Base-by-base conservation (phyloP, 2,329 filamentous ascomycete species). In the Aspergillus awamori region DNA sequence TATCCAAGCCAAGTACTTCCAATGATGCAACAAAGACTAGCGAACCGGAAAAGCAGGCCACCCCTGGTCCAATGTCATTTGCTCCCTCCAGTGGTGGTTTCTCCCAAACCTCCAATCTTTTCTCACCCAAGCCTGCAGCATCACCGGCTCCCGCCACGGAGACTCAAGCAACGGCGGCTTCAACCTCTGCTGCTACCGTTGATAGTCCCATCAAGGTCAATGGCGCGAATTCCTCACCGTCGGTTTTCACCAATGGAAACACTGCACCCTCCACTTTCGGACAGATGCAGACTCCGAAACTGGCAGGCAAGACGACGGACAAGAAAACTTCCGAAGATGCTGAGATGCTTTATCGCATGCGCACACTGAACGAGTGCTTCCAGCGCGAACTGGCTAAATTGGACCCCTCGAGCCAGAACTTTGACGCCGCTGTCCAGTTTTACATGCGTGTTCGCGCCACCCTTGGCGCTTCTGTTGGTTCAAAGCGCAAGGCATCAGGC, bases 381-480 rank as follows among this genome's bases (percentile, higher is more conserved):
- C 70, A 77, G 57, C 67, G 69, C 7, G 67, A 73, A 48, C 53
- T 79, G 10, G 65, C 70, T 10, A 63, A 65, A 4, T 61, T 73
- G 24, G 68, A 79, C 59, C 73, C 76, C 5, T 63, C 68, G 15
- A 70, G 55, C 2, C 64, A 76, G 49, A 69, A 73, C 48, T 75
- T 80, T 53, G 76, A 79, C 57, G 62, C 66, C 15, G 38, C 77
- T 36, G 67, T 80, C 28, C 63, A 74, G 5, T 74, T 74, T 56
- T 80, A 80, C 61, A 65, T 77, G 54, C 72, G 71, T 48, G 68
- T 75, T 55, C 76, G 78, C 48, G 72, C 75, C 17, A 70, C 71
- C 2, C 71, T 80, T 51, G 76, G 76, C 30, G 67, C 68, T 15
- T 76, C 77, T 4, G 58, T 77, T 53, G 73, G 64, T 41, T 41